Percentiles rank a stretch among this genome's conserved stretches.
phyloP scores from a whole-genome alignment of 106 monocot genomes.

The Chionographis japonica region DNA sequence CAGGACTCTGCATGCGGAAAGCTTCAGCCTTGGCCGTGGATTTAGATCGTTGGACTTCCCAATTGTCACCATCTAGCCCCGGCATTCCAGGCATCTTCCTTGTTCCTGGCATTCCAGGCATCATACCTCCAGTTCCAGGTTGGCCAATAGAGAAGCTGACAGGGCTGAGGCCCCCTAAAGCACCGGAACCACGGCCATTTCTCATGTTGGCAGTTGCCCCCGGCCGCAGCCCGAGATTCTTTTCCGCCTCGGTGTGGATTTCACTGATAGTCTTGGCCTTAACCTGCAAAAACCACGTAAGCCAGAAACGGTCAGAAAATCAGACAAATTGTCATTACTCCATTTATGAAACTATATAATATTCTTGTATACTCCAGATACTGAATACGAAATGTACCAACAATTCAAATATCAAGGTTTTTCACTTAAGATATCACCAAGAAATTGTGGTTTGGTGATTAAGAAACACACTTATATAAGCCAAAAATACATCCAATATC shows the following conservation, averaged over 20 bases:
- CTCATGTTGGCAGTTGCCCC: conserved; percentile 71
- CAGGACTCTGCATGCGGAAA: conserved; percentile 12
- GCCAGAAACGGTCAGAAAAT: not conserved
- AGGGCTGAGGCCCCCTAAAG: conserved; percentile 29
- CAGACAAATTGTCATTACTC: too few relatives aligned
- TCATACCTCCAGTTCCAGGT: conserved; percentile 79
- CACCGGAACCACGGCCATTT: conserved; percentile 43
- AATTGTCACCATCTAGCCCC: conserved; percentile 55
- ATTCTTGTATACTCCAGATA: too few relatives aligned
- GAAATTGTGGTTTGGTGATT: too few relatives aligned
- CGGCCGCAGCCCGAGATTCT: conserved; percentile 84
- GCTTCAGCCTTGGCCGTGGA: conserved; percentile 47
- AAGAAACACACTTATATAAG: too few relatives aligned
- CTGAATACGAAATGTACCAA: too few relatives aligned
- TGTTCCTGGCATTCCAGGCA: conserved; percentile 91
- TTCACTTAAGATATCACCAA: too few relatives aligned
- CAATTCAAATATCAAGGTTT: too few relatives aligned
- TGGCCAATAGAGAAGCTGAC: conserved; percentile 29
- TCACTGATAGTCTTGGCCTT: conserved; percentile 94
- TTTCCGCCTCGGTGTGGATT: conserved; percentile 92
- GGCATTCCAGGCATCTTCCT: conserved; percentile 99
- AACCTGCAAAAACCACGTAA: conserved; percentile 30
- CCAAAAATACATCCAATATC: too few relatives aligned
- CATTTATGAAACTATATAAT: too few relatives aligned
- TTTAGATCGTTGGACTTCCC: conserved; percentile 79